These are phyloP conservation scores for Austropuccinia psidii DNA, from an alignment of 1,284 basidiomycete species.

Conservation along the genomic window DNA sequence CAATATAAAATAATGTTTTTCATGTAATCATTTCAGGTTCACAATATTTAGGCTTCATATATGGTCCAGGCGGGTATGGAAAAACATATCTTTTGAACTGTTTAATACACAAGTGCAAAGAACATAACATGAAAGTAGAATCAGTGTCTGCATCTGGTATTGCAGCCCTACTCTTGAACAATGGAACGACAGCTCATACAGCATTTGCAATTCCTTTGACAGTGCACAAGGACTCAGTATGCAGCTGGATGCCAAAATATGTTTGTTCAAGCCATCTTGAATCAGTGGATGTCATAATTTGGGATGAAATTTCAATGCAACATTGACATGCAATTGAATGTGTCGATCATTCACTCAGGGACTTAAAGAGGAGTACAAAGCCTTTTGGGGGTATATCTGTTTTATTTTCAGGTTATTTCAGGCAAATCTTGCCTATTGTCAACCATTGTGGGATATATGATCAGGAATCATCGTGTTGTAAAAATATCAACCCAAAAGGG, in stretches of 20 bases:
- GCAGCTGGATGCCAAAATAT: no score
- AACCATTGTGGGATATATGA: no score
- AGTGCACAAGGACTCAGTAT: neutral
- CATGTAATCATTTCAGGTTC: no score
- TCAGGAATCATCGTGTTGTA: no score
- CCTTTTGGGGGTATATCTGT: slow-evolving; percentile 7
- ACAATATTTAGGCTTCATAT: no score
- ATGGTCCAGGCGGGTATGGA: neutral
- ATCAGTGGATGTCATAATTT: neutral
- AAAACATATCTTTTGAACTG: neutral
- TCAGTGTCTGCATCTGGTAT: neutral
- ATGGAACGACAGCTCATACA: neutral
- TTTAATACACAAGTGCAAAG: neutral
- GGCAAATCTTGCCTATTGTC: slow-evolving; percentile 14
- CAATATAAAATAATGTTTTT: no score
- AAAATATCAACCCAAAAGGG: no score
- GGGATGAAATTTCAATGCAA: slow-evolving; percentile 7
- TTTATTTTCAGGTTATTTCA: neutral
- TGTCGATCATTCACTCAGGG: neutral
- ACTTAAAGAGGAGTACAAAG: neutral
- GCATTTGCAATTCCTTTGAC: neutral
- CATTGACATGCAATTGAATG: neutral
- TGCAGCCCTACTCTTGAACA: neutral
- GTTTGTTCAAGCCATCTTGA: neutral
- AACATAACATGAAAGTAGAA: no score